A percentile compares a stretch with the other conserved stretches of the same genome.
Conservation (phyloP, 805 yeast species). For the Torulaspora gathmanii region DNA sequence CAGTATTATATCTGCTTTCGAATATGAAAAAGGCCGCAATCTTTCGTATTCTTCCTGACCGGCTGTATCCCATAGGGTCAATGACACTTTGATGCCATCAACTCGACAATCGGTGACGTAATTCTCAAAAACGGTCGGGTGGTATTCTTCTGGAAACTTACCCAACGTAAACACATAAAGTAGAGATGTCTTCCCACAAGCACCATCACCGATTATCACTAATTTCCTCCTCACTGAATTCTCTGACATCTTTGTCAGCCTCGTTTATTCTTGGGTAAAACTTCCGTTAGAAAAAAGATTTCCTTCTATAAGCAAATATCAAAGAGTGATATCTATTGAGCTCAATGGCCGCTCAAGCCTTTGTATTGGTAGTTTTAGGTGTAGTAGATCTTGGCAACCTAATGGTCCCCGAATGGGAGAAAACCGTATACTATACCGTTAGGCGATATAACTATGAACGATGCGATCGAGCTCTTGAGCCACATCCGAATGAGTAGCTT, state of each 20-base stretch:
- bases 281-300: no score
- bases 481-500: no score
- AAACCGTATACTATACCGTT: not conserved
- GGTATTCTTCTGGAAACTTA: constrained; percentile 87
- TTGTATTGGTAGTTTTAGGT: not conserved
- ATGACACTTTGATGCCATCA: constrained; percentile 84
- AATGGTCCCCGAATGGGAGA: not conserved
- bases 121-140: constrained; percentile 92
- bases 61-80: constrained; percentile 94
- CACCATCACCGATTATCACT: constrained; percentile 93
- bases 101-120: constrained; percentile 92
- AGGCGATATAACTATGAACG: not conserved
- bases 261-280: not conserved
- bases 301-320: not conserved
- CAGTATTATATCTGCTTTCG: constrained; percentile 79
- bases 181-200: constrained; percentile 88
- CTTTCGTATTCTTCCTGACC: constrained; percentile 96
- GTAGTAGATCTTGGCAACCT: not conserved
- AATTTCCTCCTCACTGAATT: constrained; percentile 57
- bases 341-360: not conserved
- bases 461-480: not conserved
- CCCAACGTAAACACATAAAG: constrained; percentile 90
- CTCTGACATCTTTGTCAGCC: constrained; percentile 25
- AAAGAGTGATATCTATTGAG: not conserved
- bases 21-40: constrained; percentile 79